Conservation (phyloP, 2,329 filamentous ascomycete genomes). For the Aspergillus thermomutatus region DNA sequence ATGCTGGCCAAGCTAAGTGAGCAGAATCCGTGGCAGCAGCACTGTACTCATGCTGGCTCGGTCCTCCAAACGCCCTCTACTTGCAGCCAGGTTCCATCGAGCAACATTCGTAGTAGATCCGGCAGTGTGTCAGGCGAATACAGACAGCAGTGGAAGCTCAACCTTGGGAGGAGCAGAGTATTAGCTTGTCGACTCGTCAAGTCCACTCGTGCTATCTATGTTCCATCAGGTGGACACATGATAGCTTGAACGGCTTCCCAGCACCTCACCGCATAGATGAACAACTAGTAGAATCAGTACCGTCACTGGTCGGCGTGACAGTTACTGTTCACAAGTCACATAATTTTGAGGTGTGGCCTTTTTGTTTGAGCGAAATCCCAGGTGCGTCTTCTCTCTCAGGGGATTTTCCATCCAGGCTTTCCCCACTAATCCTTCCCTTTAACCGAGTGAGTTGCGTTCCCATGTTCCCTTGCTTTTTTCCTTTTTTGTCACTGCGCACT, state of each 20-base stretch:
- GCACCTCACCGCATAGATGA: neutral
- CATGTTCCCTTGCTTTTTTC: neutral
- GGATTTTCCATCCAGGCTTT: neutral
- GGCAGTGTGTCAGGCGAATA: neutral
- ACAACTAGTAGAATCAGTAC: neutral
- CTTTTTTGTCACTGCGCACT: conserved; percentile 16
- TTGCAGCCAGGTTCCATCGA: neutral
- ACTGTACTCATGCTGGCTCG: neutral
- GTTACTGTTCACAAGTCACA: neutral
- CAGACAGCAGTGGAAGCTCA: neutral
- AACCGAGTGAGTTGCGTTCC: neutral
- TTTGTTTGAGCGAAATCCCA: neutral
- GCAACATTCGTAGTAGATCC: neutral
- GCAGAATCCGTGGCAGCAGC: neutral
- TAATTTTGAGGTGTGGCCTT: neutral
- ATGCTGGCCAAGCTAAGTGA: neutral
- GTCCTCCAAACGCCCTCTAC: neutral
- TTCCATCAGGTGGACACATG: neutral
- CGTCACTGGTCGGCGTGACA: neutral
- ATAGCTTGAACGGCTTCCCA: neutral
- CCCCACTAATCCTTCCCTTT: neutral
- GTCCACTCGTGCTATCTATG: neutral
- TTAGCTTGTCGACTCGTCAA: neutral
- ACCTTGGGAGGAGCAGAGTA: neutral
- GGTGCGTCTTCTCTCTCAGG: conserved; percentile 3